Evolutionary conservation across 2,329 filamentous ascomycete species (phyloP).

Genomic region (Thyridium curvatum): DNA sequence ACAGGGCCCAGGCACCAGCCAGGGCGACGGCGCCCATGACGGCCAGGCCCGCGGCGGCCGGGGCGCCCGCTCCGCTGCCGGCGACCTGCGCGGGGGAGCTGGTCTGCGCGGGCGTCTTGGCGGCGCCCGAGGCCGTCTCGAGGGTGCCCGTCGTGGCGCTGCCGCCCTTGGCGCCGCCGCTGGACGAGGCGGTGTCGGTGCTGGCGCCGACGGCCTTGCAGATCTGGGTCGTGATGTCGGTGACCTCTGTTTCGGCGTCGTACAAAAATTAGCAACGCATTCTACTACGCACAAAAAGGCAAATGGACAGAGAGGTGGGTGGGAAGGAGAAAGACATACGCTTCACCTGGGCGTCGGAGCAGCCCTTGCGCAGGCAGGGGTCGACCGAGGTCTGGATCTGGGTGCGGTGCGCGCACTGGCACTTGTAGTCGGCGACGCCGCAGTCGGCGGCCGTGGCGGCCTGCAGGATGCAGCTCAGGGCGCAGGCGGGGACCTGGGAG

Average conservation of each 20-base stretch:
- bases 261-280: too few species aligned
- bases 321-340: not conserved
- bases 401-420: slow-evolving; percentile 9
- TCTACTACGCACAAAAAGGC: too few species aligned
- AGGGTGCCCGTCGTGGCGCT: not conserved
- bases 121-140: slow-evolving; percentile 1
- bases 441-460: slow-evolving; percentile 9
- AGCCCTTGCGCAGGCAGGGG: slow-evolving; percentile 9
- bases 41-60: slow-evolving; percentile 4
- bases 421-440: slow-evolving; percentile 7
- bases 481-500: slow-evolving; percentile 10
- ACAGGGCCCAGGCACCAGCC: slow-evolving; percentile 2
- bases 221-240: slow-evolving; percentile 2
- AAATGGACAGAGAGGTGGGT: not conserved
- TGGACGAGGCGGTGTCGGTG: not conserved
- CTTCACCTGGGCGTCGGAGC: slow-evolving; percentile 1
- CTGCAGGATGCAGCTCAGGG: slow-evolving; percentile 9
- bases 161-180: not conserved
- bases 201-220: slow-evolving; percentile 2
- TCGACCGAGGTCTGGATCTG: slow-evolving; percentile 5
- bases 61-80: slow-evolving; percentile 1
- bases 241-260: not conserved
- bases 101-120: slow-evolving; percentile 1
- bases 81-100: not conserved
- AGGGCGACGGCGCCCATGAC: not conserved